A percentile compares a stretch with the other conserved stretches of the same genome.
Conservation (phyloP, 108 stramenopile genomes). For the Bacterosira constricta region DNA sequence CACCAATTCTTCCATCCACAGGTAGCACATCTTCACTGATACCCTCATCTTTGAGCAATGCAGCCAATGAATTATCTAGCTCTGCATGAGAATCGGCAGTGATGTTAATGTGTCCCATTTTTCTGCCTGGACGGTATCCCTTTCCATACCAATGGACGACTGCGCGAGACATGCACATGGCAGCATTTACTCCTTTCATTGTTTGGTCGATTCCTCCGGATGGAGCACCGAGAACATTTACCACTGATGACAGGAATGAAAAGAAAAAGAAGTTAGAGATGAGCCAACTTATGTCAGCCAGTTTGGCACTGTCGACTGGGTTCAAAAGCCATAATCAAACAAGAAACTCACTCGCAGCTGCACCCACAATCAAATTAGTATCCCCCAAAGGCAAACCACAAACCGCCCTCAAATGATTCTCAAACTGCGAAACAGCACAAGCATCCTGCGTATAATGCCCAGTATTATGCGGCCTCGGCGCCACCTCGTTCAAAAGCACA, state of each 20-base stretch:
- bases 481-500: slow-evolving; percentile 96
- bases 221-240: slow-evolving; percentile 85
- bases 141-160: slow-evolving; percentile 99
- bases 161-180: slow-evolving; percentile 80
- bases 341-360: slow-evolving; percentile 76
- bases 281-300: too few species aligned
- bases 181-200: slow-evolving; percentile 79
- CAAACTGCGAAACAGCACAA: slow-evolving; percentile 95
- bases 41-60: slow-evolving; percentile 66
- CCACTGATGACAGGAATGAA: slow-evolving; percentile 47
- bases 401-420: slow-evolving; percentile 95
- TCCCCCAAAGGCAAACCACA: slow-evolving; percentile 93
- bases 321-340: background rate
- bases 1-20: slow-evolving; percentile 41
- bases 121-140: slow-evolving; percentile 88
- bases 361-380: slow-evolving; percentile 81
- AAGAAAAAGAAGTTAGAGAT: slow-evolving; percentile 3
- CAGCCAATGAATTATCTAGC: slow-evolving; percentile 56
- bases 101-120: slow-evolving; percentile 98
- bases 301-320: background rate
- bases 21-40: slow-evolving; percentile 69
- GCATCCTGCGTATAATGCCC: slow-evolving; percentile 99
- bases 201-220: slow-evolving; percentile 79
- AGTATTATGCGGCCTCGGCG: slow-evolving; percentile 98
- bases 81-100: slow-evolving; percentile 85